Evolutionary conservation across 139 green algal species (phyloP).

Genomic region (Coelastrella sp.): DNA sequence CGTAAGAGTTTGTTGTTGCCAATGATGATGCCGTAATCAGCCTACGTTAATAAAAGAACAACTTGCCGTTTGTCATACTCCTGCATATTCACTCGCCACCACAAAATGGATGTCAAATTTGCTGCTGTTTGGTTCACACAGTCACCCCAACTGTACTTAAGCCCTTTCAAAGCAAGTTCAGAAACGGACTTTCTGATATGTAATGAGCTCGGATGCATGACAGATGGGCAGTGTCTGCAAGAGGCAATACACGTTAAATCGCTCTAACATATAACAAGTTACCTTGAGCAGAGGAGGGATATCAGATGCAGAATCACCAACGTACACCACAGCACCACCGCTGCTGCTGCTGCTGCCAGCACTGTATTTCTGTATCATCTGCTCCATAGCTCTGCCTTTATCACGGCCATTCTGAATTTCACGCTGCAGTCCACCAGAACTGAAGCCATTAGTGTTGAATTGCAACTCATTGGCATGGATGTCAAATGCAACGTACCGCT

Average conservation of each 20-base stretch:
- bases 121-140: too few species aligned
- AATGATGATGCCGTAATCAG: constrained; percentile 83
- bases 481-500: too few species aligned
- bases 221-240: too few species aligned
- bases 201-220: too few species aligned
- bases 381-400: constrained; percentile 64
- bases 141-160: too few species aligned
- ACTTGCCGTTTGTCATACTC: too few species aligned
- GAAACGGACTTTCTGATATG: too few species aligned
- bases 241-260: too few species aligned
- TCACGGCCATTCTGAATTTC: constrained; percentile 67
- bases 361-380: constrained; percentile 46
- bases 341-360: constrained; percentile 24
- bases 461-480: constrained; percentile 73
- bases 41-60: constrained; percentile 44
- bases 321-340: constrained; percentile 54
- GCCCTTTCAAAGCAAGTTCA: too few species aligned
- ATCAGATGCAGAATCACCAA: constrained; percentile 70
- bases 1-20: constrained; percentile 68
- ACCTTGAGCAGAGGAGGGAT: constrained; percentile 63
- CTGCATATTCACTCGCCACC: too few species aligned
- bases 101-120: background rate
- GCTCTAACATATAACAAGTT: too few species aligned
- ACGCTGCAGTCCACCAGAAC: constrained; percentile 63
- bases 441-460: constrained; percentile 45